These are phyloP conservation scores for Fraxinus cuspidata DNA, from an alignment of 257 asterid species.

Conservation along the genomic window DNA sequence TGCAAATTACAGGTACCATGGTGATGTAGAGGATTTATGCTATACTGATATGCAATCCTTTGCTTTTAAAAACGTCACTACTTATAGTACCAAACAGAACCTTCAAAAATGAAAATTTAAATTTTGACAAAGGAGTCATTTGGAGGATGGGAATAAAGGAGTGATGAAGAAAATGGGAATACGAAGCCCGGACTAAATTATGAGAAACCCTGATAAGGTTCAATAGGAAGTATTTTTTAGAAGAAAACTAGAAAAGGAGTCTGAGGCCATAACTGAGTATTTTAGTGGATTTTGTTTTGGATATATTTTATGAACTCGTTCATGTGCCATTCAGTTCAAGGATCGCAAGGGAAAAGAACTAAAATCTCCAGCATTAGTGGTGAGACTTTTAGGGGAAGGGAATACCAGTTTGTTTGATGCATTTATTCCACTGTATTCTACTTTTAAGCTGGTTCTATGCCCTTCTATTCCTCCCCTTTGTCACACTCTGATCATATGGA, in stretches of 20 bases:
- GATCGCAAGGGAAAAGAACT: background rate
- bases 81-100: background rate
- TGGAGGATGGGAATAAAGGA: background rate
- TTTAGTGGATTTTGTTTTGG: too few relatives aligned
- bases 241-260: too few relatives aligned
- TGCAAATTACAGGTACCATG: too few relatives aligned
- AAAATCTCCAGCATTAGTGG: background rate
- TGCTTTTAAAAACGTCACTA: too few relatives aligned
- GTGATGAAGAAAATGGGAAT: background rate
- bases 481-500: background rate
- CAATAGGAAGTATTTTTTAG: too few relatives aligned
- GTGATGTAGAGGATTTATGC: too few relatives aligned
- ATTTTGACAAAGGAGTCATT: background rate
- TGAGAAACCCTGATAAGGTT: background rate
- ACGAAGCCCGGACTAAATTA: too few relatives aligned
- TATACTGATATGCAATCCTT: too few relatives aligned
- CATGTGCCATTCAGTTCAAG: background rate
- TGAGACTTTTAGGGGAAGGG: background rate
- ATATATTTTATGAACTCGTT: too few relatives aligned
- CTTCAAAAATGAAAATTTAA: background rate
- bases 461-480: background rate
- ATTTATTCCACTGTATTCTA: too few relatives aligned
- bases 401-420: background rate
- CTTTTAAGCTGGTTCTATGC: background rate
- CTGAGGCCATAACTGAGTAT: too few relatives aligned